Evolutionary conservation across 192 early-diverging fungal genomes (phyloP), one percentile per base, ranked within the genome.

Genomic region (Mortierella antarctica): DNA sequence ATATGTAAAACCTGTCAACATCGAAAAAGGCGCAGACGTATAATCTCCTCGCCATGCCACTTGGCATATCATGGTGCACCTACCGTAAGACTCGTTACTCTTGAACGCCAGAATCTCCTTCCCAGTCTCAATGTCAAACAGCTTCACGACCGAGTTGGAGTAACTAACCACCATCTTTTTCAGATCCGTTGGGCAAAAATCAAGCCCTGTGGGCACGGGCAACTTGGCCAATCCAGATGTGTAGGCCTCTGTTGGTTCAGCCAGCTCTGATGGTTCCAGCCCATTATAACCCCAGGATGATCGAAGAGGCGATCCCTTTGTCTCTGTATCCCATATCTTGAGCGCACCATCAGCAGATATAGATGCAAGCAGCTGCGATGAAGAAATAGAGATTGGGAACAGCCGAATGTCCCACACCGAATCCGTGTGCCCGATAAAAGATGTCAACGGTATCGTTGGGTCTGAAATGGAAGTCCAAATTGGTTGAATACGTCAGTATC

Each of bases 81-180:
- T 72, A 80, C 77, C 92, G 85, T 85, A 93, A 12, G 82, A 88
- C 45, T 86, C 86, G 57, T 87, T 71, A 62, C 89, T 87, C 69
- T 86, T 83, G 46, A 92, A 87, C 0, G 82, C 83, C 53, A 90
- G 18, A 42, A 90, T 75, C 48, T 79, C 80, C 73, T 88, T 83
- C n/a, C 91, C 93, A n/a, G 91, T 93, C 76, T 95, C 93, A 62
- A 92, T 85, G 73, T 96, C 94, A 85, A 89, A 93, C 14, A 95
- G 53, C 69, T 89, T 87, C 21, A 93, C 86, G 11, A 83, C 85
- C 4, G 89, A 78, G 63, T 94, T 90, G 46, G 84, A 84, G 74
- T 90, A 94, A 12, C 85, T 83, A 7, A 94, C 92, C 3, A 88
- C 87, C 56, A 95, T 65, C 74, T 87, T 86, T 50, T 82, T 88